Conservation (phyloP, 495 filamentous ascomycete species). For the Cenococcum geophilum region DNA sequence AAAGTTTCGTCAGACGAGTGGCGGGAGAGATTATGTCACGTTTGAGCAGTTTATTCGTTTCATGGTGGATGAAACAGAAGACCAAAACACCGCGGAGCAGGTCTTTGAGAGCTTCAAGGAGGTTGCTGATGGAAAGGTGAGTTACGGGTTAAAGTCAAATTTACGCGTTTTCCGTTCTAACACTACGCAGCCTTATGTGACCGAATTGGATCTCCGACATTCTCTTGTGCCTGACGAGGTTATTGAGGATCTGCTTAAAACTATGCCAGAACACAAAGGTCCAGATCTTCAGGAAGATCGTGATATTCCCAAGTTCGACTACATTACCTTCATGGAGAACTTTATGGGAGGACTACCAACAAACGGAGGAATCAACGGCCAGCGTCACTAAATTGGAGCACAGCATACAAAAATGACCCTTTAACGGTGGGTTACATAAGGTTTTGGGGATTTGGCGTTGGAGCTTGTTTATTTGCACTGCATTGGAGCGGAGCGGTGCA, state of each 20-base stretch:
- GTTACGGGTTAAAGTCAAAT: constrained; percentile 19
- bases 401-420: no score
- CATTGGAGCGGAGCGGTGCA: neutral
- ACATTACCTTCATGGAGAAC: constrained; percentile 87
- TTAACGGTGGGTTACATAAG: no score
- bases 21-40: constrained; percentile 65
- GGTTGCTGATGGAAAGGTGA: constrained; percentile 90
- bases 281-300: constrained; percentile 74
- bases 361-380: constrained; percentile 22
- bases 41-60: constrained; percentile 99
- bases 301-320: constrained; percentile 76
- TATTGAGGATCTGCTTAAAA: constrained; percentile 81
- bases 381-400: neutral
- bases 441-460: neutral
- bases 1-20: constrained; percentile 76
- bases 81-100: constrained; percentile 96
- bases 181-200: constrained; percentile 70
- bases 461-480: neutral
- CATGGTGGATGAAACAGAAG: constrained; percentile 98
- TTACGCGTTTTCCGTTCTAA: neutral
- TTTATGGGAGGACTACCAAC: constrained; percentile 42
- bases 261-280: constrained; percentile 74
- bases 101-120: constrained; percentile 95
- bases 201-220: constrained; percentile 91
- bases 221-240: constrained; percentile 91